Evolutionary conservation across 768 basidiomycete genomes (phyloP).

Genomic region (Leccinum subgranulosum): DNA sequence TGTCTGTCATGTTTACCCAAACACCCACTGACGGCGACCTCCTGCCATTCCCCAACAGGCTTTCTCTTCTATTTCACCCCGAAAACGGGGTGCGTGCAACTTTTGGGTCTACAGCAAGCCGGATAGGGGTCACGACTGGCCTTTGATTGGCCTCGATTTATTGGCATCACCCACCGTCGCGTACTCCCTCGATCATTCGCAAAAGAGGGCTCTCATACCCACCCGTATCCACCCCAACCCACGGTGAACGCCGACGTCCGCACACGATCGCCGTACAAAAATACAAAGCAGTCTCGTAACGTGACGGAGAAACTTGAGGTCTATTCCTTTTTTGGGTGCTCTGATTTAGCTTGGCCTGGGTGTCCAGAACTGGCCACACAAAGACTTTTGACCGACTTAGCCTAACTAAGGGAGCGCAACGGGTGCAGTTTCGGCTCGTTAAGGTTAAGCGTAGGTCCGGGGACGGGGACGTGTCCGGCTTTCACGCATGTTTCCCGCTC

Average conservation of each 20-base stretch:
- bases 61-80: neutral
- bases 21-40: neutral
- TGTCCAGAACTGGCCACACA: neutral
- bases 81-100: neutral
- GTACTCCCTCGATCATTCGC: neutral
- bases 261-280: neutral
- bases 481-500: neutral
- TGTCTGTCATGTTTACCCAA: neutral
- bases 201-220: neutral
- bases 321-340: neutral
- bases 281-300: neutral
- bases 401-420: neutral
- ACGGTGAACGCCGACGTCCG: neutral
- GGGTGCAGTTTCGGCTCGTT: neutral
- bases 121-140: neutral
- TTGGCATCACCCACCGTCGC: neutral
- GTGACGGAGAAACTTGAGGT: neutral
- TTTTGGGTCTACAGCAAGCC: slow-evolving; percentile 8
- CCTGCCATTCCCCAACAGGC: neutral
- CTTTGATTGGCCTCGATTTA: neutral
- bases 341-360: neutral
- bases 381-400: neutral
- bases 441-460: neutral
- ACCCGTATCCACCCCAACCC: neutral
- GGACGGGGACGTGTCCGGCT: neutral